These are phyloP conservation scores for Salvia miltiorrhiza DNA, from an alignment of 257 asterid species.

Conservation along the genomic window DNA sequence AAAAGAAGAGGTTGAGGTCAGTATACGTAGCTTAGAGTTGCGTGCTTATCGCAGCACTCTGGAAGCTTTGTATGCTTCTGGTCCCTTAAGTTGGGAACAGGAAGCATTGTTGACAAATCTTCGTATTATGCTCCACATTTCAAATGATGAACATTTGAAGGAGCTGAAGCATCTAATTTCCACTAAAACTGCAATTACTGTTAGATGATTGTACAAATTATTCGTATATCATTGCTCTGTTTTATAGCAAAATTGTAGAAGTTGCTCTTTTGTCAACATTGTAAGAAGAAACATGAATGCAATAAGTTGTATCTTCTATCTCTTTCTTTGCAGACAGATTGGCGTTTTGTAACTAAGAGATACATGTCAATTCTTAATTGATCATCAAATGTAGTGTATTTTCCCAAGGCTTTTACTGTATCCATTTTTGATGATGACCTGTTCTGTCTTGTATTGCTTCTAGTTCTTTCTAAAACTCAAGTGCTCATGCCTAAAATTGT, in stretches of 20 bases:
- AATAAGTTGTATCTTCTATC: conserved; percentile 31
- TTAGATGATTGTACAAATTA: conserved; percentile 34
- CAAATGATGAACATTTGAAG: conserved; percentile 90
- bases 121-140: conserved; percentile 76
- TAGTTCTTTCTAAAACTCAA: conserved; percentile 4
- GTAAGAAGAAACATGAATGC: conserved; percentile 41
- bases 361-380: conserved; percentile 22
- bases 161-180: conserved; percentile 74
- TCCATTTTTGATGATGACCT: not conserved
- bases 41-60: conserved; percentile 84
- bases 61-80: conserved; percentile 80
- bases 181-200: conserved; percentile 39
- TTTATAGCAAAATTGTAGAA: conserved; percentile 19
- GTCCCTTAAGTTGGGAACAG: conserved; percentile 95
- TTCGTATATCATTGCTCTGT: conserved; percentile 12
- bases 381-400: conserved; percentile 28
- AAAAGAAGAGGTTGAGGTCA: conserved; percentile 56
- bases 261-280: conserved; percentile 23
- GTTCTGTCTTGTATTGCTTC: conserved; percentile 11
- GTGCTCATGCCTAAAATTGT: conserved; percentile 12
- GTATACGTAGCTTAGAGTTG: conserved; percentile 77
- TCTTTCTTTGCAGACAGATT: conserved; percentile 30
- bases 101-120: conserved; percentile 83
- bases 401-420: conserved; percentile 22
- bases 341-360: conserved; percentile 31